These are phyloP conservation scores for Exidia glandulosa DNA, from an alignment of 768 basidiomycete genomes.

Conservation along the genomic window DNA sequence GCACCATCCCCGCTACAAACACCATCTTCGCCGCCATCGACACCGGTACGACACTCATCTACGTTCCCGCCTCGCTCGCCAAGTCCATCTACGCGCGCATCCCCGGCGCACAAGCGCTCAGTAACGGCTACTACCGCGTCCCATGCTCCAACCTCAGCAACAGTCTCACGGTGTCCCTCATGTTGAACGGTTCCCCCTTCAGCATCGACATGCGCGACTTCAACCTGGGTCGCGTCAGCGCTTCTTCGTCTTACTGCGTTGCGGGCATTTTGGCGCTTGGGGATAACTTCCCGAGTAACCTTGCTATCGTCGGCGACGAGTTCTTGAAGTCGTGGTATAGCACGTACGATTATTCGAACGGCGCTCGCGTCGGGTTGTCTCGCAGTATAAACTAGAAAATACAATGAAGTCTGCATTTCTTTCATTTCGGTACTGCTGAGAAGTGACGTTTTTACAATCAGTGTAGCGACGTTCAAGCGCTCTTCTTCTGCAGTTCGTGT, in stretches of 20 bases:
- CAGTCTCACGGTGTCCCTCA: conserved; percentile 26
- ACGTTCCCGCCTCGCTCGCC: conserved; percentile 36
- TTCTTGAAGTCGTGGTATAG: conserved; percentile 63
- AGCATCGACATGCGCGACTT: conserved; percentile 39
- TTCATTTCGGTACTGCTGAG: too few species aligned
- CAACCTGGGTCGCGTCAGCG: conserved; percentile 36
- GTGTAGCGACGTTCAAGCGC: too few species aligned
- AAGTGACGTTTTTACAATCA: too few species aligned
- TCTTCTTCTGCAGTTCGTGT: not conserved
- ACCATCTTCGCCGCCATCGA: conserved; percentile 42
- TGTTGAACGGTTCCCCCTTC: conserved; percentile 33
- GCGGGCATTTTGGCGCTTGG: conserved; percentile 41
- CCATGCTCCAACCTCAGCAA: conserved; percentile 30
- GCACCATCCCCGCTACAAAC: conserved; percentile 8
- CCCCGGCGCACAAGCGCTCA: conserved; percentile 29
- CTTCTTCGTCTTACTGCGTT: conserved; percentile 33
- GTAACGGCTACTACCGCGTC: conserved; percentile 39
- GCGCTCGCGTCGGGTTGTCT: conserved; percentile 45
- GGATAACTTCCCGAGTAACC: conserved; percentile 34
- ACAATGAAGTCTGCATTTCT: too few species aligned
- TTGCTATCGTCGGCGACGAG: conserved; percentile 53
- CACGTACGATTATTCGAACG: conserved; percentile 47
- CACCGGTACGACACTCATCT: conserved; percentile 57
- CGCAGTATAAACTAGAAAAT: conserved; percentile 44
- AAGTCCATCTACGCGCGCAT: conserved; percentile 43